phyloP scores from a whole-genome alignment of 2,329 filamentous ascomycete species.

The Scedosporium boydii region DNA sequence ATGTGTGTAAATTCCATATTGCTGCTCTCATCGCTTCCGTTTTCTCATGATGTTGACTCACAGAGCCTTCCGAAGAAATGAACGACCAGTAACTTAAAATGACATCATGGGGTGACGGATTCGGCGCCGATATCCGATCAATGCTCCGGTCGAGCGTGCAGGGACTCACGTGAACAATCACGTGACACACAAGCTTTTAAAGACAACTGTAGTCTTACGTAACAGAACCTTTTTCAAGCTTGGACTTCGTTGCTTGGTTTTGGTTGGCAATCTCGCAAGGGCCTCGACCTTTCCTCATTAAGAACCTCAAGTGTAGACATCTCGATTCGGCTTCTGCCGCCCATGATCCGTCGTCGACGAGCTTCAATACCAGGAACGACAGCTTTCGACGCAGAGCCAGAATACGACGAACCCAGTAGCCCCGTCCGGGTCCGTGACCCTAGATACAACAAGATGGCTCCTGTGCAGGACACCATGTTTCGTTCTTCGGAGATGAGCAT shows the following conservation, averaged over 20 bases:
- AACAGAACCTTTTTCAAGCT: background rate
- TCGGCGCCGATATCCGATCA: background rate
- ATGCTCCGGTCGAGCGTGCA: too few relatives aligned
- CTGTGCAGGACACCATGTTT: conserved; percentile 85
- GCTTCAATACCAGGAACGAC: conserved; percentile 4
- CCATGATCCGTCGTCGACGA: conserved; percentile 8
- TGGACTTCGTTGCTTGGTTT: background rate
- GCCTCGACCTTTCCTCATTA: background rate
- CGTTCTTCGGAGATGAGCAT: conserved; percentile 99
- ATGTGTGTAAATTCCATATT: background rate
- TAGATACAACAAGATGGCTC: conserved; percentile 41
- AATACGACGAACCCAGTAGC: background rate
- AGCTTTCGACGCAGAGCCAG: background rate
- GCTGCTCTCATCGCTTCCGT: background rate
- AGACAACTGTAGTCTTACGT: background rate
- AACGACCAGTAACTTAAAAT: background rate
- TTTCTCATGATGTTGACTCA: too few relatives aligned
- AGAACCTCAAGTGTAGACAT: background rate
- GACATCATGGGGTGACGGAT: background rate
- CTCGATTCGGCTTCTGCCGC: background rate
- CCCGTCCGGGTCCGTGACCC: background rate
- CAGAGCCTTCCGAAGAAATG: too few relatives aligned
- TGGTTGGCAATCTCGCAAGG: background rate
- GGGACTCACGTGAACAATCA: background rate
- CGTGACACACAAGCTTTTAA: background rate